phyloP scores from a whole-genome alignment of 176 grass and related monocot species.

The Thinopyrum elongatum region DNA sequence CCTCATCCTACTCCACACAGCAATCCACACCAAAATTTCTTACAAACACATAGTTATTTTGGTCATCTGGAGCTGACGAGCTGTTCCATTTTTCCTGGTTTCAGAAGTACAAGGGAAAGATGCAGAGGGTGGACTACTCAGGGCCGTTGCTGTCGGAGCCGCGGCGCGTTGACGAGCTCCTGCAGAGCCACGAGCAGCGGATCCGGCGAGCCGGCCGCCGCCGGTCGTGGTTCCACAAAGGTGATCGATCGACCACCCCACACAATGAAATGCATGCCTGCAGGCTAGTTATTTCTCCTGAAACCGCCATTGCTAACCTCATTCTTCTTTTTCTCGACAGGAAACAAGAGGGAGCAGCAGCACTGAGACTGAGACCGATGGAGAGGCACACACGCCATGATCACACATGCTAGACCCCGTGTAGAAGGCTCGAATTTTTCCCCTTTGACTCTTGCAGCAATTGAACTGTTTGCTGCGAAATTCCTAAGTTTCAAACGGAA shows the following conservation, averaged over 20 bases:
- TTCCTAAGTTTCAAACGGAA: neutral
- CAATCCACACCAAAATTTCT: neutral
- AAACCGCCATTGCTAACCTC: conserved; percentile 6
- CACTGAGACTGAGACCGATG: neutral
- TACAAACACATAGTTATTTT: neutral
- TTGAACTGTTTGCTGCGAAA: neutral
- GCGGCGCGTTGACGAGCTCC: conserved; percentile 67
- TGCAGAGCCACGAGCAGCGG: conserved; percentile 71
- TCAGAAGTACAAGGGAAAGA: conserved; percentile 55
- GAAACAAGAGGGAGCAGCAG: conserved; percentile 38
- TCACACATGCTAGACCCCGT: neutral
- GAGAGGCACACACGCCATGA: neutral
- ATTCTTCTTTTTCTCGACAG: conserved; percentile 20
- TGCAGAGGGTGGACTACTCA: conserved; percentile 56
- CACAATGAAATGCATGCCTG: neutral
- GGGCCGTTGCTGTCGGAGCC: conserved; percentile 64
- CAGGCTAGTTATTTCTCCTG: neutral
- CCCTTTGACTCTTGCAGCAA: neutral
- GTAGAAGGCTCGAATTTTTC: neutral
- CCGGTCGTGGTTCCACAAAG: conserved; percentile 77
- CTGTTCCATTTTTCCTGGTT: neutral
- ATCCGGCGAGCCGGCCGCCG: conserved; percentile 54
- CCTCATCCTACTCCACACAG: too few species aligned
- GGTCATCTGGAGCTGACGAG: neutral
- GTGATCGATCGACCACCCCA: conserved; percentile 7